Evolutionary conservation across 129 eudicot species (phyloP).

Genomic region (Escallonia herrerae): DNA sequence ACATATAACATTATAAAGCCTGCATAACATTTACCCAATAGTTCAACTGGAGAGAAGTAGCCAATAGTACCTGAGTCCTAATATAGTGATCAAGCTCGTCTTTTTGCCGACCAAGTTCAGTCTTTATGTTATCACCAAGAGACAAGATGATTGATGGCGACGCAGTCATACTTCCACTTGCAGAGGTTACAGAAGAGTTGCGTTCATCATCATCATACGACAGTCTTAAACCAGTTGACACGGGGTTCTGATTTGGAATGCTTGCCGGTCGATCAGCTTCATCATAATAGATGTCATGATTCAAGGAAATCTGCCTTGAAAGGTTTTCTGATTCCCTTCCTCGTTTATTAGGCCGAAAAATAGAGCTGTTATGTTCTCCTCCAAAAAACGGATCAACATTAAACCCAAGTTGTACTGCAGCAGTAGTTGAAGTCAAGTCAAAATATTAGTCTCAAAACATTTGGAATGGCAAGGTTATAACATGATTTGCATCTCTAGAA

Average conservation of each 20-base stretch:
- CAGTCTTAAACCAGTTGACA: constrained; percentile 59
- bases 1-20: neutral
- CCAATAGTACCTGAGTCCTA: constrained; percentile 43
- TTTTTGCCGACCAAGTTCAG: constrained; percentile 51
- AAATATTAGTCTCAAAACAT: too few species aligned
- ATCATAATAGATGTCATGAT: constrained; percentile 30
- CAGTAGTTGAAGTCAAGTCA: neutral
- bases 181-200: constrained; percentile 42
- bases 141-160: constrained; percentile 22
- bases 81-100: constrained; percentile 37
- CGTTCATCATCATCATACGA: constrained; percentile 51
- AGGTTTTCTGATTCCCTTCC: constrained; percentile 28
- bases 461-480: too few species aligned
- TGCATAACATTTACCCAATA: neutral
- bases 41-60: neutral
- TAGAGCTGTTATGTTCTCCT: constrained; percentile 26
- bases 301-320: constrained; percentile 28
- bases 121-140: constrained; percentile 25
- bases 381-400: constrained; percentile 24
- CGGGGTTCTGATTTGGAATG: constrained; percentile 33
- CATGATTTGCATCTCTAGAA: too few species aligned
- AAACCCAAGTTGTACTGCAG: constrained; percentile 42
- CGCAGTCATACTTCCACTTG: constrained; percentile 32
- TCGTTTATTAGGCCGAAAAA: constrained; percentile 37
- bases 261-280: constrained; percentile 23